Percentiles rank a stretch among this genome's conserved stretches.
Conservation (phyloP, 768 basidiomycete species). For the Gelatoporia subvermispora region DNA sequence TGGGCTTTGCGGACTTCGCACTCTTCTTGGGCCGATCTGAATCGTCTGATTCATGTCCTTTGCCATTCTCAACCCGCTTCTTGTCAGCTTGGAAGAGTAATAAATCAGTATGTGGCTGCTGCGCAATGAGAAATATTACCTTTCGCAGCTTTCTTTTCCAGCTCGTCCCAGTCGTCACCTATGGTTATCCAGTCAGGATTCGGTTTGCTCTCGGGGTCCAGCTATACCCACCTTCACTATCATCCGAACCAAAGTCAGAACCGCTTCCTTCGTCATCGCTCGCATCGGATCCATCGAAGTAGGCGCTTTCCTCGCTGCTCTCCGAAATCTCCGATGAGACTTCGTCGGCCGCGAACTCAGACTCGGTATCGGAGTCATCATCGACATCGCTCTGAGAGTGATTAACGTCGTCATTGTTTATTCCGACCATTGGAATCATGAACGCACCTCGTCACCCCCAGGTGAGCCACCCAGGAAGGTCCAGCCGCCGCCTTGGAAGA, state of each 20-base stretch:
- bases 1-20: slow-evolving; percentile 23
- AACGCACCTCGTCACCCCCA: slow-evolving; percentile 61
- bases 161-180: slow-evolving; percentile 95
- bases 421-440: background rate
- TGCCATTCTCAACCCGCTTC: slow-evolving; percentile 31
- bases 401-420: background rate
- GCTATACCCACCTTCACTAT: slow-evolving; percentile 63
- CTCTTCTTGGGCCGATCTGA: slow-evolving; percentile 36
- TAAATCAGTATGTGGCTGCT: background rate
- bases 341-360: slow-evolving; percentile 55
- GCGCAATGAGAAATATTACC: slow-evolving; percentile 33
- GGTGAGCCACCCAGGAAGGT: slow-evolving; percentile 71
- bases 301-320: slow-evolving; percentile 50
- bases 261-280: slow-evolving; percentile 58
- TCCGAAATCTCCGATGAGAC: slow-evolving; percentile 38
- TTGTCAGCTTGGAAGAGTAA: slow-evolving; percentile 36
- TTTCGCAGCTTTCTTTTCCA: slow-evolving; percentile 88
- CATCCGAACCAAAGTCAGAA: slow-evolving; percentile 58
- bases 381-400: slow-evolving; percentile 51
- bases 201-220: too few relatives aligned
- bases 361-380: slow-evolving; percentile 60
- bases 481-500: slow-evolving; percentile 98
- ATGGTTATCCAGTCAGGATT: slow-evolving; percentile 5
- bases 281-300: slow-evolving; percentile 40
- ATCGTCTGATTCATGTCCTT: slow-evolving; percentile 33